Evolutionary conservation across 2,329 filamentous ascomycete genomes (phyloP).

Genomic region (Fusarium foetens): DNA sequence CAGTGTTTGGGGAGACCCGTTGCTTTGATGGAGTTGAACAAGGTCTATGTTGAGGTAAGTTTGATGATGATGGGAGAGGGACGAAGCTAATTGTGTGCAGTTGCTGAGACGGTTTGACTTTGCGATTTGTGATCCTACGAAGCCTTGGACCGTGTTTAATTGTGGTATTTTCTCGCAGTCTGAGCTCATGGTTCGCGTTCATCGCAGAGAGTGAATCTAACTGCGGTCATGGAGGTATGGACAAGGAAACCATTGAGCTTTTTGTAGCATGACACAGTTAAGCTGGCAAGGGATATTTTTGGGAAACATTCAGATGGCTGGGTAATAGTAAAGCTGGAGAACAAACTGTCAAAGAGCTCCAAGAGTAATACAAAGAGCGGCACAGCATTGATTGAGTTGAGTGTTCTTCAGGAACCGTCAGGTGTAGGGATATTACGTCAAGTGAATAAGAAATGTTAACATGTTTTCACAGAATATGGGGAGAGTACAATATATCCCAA

Average conservation of each 20-base stretch:
- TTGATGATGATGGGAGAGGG: fast-evolving
- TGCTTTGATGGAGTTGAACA: constrained; percentile 54
- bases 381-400: fast-evolving
- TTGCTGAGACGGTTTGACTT: constrained; percentile 48
- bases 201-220: neutral
- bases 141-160: constrained; percentile 47
- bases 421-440: no score
- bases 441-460: fast-evolving
- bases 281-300: no score
- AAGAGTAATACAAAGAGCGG: neutral
- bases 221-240: fast-evolving
- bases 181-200: constrained; percentile 43
- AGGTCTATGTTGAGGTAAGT: constrained; percentile 54
- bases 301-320: no score
- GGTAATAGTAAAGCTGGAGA: no score
- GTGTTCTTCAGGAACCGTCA: no score
- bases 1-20: constrained; percentile 53
- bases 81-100: constrained; percentile 21
- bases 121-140: constrained; percentile 45
- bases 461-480: neutral
- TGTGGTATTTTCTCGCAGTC: constrained; percentile 48
- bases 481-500: neutral
- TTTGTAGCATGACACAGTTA: no score
- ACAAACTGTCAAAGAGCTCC: no score
- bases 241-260: no score